Evolutionary conservation across 495 filamentous ascomycete genomes (phyloP).

Genomic region (Symbiotaphrina buchneri): DNA sequence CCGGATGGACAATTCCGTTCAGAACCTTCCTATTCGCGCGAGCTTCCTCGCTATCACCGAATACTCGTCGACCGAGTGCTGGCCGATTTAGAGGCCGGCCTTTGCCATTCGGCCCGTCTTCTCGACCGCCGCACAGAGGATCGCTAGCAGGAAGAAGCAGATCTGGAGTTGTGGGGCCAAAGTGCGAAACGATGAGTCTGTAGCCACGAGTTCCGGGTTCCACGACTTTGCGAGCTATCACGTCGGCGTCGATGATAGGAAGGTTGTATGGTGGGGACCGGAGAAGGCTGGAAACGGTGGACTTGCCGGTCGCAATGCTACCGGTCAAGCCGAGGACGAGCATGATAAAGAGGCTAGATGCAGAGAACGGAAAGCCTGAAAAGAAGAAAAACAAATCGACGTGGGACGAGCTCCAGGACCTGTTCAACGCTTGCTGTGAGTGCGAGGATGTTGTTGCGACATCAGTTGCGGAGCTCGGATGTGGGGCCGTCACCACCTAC

Average conservation of each 20-base stretch:
- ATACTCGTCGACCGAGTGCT: conserved; percentile 64
- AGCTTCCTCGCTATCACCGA: conserved; percentile 44
- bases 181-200: conserved; percentile 54
- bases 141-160: conserved; percentile 36
- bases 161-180: conserved; percentile 60
- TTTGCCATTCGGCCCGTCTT: conserved; percentile 8
- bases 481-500: no score
- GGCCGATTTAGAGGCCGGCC: conserved; percentile 64
- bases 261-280: conserved; percentile 57
- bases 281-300: conserved; percentile 75
- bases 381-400: no score
- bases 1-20: conserved; percentile 83
- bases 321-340: conserved; percentile 90
- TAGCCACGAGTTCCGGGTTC: conserved; percentile 73
- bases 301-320: conserved; percentile 96
- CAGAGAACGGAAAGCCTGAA: no score
- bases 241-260: conserved; percentile 88
- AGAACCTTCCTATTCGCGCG: conserved; percentile 45
- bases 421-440: no score
- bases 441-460: no score
- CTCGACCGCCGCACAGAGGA: conserved; percentile 8
- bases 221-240: conserved; percentile 76
- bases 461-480: no score
- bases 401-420: no score
- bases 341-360: no score